Base-by-base conservation (phyloP, 345 rosid genomes). In the Lumnitzera littorea region DNA sequence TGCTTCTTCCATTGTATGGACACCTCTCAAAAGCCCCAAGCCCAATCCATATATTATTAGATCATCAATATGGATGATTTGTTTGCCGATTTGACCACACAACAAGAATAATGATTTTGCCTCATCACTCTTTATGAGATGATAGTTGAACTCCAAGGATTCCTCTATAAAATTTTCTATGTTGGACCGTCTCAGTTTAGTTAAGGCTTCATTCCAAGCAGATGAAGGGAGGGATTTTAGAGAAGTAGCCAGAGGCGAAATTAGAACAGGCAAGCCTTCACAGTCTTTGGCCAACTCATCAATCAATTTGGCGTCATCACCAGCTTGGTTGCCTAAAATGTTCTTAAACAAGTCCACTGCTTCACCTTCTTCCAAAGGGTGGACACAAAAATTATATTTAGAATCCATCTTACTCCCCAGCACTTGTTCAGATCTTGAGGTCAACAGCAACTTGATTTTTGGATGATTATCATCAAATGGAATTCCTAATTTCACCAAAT, bases 41-140 rank as follows among this genome's bases (percentile, higher is more conserved):
- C 81, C 78, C 15, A 62, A 17, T 8, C 59, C 24, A 56, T 73
- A 70, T 16, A 48, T 62, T 52, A 77, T n/a, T 68, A 80, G 53
- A 29, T 69, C 63, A 0, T 0, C 3, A 12, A 62, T 15, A 1
- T 1, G 0, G 15, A 15, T 15, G 16, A 15, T 15, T 36, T 36
- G 43, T 27, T 5, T 11, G 5, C 29, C 50, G 27, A 64, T 31
- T 29, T 25, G 62, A 48, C 66, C 52, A 47, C 64, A 80, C 46
- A 74, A 24, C 55, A 52, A 52, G 24, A 52, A 52, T 25, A 52
- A 24, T 51, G 12, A 51, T 11, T 51, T 17, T 11, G 17, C 12
- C 12, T 13, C 17, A 5, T 24, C 24, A 16, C 10, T 51, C 5
- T 27, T 5, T 27, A 27, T 27, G 5, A 27, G 31, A 27, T 27